Evolutionary conservation across 805 yeast species (phyloP).

Genomic region (Ogataea ganodermae): DNA sequence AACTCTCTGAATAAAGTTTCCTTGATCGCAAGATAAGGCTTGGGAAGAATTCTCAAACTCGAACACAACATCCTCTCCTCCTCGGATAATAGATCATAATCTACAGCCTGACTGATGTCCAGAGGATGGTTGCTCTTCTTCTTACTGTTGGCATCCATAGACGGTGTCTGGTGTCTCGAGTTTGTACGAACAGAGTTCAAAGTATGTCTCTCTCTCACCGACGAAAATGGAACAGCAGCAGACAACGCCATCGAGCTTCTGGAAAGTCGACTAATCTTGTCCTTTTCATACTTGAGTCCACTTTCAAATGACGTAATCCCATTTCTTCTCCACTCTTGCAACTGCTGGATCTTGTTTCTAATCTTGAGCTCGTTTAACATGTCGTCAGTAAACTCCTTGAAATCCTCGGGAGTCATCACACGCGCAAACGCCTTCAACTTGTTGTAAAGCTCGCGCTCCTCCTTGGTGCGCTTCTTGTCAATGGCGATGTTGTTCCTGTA

Average conservation of each 20-base stretch:
- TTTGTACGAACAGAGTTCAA: conserved; percentile 32
- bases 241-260: conserved; percentile 20
- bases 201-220: conserved; percentile 34
- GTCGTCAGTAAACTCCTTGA: conserved; percentile 70
- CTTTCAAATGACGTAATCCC: conserved; percentile 84
- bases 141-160: conserved; percentile 24
- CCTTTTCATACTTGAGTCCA: conserved; percentile 86
- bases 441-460: conserved; percentile 80
- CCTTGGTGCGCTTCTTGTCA: conserved; percentile 86
- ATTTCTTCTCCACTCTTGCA: conserved; percentile 90
- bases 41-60: conserved; percentile 81
- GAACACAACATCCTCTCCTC: conserved; percentile 89
- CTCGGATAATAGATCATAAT: conserved; percentile 76
- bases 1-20: conserved; percentile 87
- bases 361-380: conserved; percentile 75
- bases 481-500: conserved; percentile 77
- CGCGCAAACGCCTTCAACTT: conserved; percentile 80
- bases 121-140: conserved; percentile 51
- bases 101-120: conserved; percentile 78
- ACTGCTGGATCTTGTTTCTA: conserved; percentile 78
- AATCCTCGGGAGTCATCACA: conserved; percentile 79
- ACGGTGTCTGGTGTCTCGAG: conserved; percentile 34
- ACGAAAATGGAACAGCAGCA: conserved; percentile 40
- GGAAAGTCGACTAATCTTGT: conserved; percentile 65
- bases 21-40: conserved; percentile 91